Percentiles rank a stretch among this genome's conserved stretches.
These are phyloP conservation scores for Calonectria montana DNA, from an alignment of 2,329 filamentous ascomycete species.

Conservation along the genomic window DNA sequence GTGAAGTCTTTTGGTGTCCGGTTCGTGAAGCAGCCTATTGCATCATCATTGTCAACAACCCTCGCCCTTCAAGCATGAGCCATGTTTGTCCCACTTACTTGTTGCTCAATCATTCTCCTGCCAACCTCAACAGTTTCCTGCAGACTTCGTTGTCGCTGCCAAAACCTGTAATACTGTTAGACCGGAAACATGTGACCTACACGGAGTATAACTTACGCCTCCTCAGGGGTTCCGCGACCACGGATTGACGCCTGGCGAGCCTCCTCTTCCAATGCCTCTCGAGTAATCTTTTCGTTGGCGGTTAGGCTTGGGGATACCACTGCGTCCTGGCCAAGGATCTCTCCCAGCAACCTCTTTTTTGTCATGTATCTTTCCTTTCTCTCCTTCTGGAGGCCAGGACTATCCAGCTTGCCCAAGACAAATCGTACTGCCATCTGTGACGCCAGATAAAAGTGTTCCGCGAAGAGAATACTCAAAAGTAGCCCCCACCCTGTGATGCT, in stretches of 20 bases:
- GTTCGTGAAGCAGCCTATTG: constrained; percentile 27
- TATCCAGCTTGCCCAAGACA: constrained; percentile 84
- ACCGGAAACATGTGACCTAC: neutral
- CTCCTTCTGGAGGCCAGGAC: constrained; percentile 87
- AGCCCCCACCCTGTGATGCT: constrained; percentile 84
- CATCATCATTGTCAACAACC: constrained; percentile 16
- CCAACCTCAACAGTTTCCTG: constrained; percentile 69
- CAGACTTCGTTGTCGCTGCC: constrained; percentile 69
- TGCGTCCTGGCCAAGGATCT: constrained; percentile 71
- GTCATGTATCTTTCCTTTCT: constrained; percentile 83
- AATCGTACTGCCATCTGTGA: constrained; percentile 78
- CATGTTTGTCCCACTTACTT: constrained; percentile 37
- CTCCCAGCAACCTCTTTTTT: constrained; percentile 82
- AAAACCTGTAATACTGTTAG: constrained; percentile 60
- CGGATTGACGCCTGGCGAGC: constrained; percentile 62
- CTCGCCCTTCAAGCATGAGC: neutral
- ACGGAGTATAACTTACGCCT: constrained; percentile 53
- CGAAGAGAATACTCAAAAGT: constrained; percentile 83
- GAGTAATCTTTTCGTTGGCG: constrained; percentile 72
- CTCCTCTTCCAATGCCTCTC: constrained; percentile 73
- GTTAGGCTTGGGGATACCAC: constrained; percentile 61
- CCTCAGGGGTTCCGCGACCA: constrained; percentile 63
- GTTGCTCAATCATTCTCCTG: constrained; percentile 64
- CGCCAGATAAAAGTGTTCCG: constrained; percentile 90
- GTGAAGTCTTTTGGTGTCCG: constrained; percentile 31